A percentile compares a stretch with the other conserved stretches of the same genome.
phyloP scores from a whole-genome alignment of 2,329 filamentous ascomycete species.

The Phaeosphaeriaceae sp. region DNA sequence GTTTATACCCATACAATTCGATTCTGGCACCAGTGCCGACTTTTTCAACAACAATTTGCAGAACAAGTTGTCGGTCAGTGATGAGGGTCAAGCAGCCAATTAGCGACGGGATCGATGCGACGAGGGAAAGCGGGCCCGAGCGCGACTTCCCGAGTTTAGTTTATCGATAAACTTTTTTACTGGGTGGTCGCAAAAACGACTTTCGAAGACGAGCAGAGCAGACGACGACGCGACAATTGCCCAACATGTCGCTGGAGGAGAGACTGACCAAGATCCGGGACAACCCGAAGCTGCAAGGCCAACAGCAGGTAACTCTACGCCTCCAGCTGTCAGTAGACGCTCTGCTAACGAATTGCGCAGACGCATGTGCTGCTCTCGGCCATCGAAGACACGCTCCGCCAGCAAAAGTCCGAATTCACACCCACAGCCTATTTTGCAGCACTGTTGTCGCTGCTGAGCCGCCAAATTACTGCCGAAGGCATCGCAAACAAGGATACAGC shows the following conservation, averaged over 20 bases:
- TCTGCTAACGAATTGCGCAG: conserved; percentile 53
- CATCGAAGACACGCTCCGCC: conserved; percentile 89
- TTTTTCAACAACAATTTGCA: neutral
- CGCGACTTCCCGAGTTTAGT: neutral
- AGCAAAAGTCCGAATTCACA: conserved; percentile 82
- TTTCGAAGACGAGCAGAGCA: neutral
- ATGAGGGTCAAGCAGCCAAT: neutral
- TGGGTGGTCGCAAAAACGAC: conserved; percentile 15
- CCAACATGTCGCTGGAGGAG: conserved; percentile 73
- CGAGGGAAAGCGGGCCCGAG: neutral
- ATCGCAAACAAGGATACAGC: conserved; percentile 82
- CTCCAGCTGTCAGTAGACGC: neutral
- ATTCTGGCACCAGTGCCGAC: conserved; percentile 1
- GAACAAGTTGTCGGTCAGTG: neutral
- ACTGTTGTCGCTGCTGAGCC: conserved; percentile 84
- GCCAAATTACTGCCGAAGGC: conserved; percentile 71
- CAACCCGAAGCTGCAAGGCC: conserved; percentile 90
- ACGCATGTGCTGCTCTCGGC: conserved; percentile 86
- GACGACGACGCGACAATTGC: conserved; percentile 5
- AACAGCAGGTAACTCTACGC: conserved; percentile 74
- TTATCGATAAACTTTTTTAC: conserved; percentile 22
- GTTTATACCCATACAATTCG: conserved; percentile 8
- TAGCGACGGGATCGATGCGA: neutral
- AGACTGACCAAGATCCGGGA: conserved; percentile 96
- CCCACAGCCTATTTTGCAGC: conserved; percentile 95